Percentiles rank a stretch among this genome's conserved stretches.
phyloP scores from a whole-genome alignment of 352 stramenopile genomes.

The Phytophthora litchii region DNA sequence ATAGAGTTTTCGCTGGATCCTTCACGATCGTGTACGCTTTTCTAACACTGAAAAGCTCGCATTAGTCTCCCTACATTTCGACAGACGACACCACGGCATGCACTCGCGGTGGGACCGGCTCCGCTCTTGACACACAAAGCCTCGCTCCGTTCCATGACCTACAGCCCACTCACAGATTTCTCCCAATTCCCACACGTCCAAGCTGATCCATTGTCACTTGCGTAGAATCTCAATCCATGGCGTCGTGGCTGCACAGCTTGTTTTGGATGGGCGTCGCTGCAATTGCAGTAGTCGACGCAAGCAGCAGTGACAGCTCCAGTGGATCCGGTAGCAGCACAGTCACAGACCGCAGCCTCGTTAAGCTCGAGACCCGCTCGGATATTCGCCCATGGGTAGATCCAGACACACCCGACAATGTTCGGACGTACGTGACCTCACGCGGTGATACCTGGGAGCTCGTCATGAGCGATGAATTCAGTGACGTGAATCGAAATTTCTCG shows the following conservation, averaged over 20 bases:
- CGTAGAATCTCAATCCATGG: not conserved
- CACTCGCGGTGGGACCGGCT: conserved; percentile 14
- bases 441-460: conserved; percentile 62
- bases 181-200: not conserved
- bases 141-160: conserved; percentile 5
- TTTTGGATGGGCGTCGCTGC: conserved; percentile 10
- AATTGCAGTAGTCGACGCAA: conserved; percentile 25
- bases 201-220: not conserved
- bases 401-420: conserved; percentile 49
- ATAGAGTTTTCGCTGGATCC: conserved; percentile 7
- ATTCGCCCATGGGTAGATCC: conserved; percentile 65
- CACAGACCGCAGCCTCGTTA: conserved; percentile 32
- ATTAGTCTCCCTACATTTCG: conserved; percentile 9
- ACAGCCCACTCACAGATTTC: conserved; percentile 14
- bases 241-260: not conserved
- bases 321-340: conserved; percentile 27
- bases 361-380: conserved; percentile 50
- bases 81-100: conserved; percentile 20
- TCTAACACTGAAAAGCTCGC: conserved; percentile 17
- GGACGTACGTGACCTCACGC: conserved; percentile 55
- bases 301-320: conserved; percentile 15
- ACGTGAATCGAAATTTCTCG: conserved; percentile 55
- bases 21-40: conserved; percentile 12
- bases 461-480: conserved; percentile 76
- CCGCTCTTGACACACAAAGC: conserved; percentile 28